These are phyloP conservation scores for Lathyrus oleraceus DNA, from an alignment of 306 rosid species.

Conservation along the genomic window DNA sequence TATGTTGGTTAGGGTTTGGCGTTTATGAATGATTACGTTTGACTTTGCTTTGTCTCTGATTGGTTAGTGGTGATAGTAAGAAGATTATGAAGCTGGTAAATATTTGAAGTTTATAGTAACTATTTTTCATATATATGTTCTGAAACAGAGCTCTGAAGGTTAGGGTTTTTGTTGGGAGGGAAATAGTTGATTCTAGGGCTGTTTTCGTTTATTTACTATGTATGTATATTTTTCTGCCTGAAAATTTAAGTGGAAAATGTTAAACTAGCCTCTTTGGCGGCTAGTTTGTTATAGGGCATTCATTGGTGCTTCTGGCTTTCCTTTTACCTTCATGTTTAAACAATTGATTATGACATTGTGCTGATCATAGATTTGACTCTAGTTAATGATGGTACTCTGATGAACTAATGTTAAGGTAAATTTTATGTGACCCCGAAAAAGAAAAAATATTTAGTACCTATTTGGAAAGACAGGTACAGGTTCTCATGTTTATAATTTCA, in stretches of 20 bases:
- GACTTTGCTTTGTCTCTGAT: slow-evolving; percentile 19
- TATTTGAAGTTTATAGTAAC: background rate
- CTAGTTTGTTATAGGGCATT: slow-evolving; percentile 26
- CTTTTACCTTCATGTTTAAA: background rate
- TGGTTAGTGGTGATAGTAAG: slow-evolving; percentile 33
- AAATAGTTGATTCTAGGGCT: slow-evolving; percentile 14
- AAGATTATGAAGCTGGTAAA: slow-evolving; percentile 9
- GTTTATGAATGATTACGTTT: background rate
- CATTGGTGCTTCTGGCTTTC: background rate
- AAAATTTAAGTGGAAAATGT: slow-evolving; percentile 24
- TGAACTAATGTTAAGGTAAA: background rate
- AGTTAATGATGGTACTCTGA: background rate
- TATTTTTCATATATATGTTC: slow-evolving; percentile 2
- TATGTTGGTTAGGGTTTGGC: slow-evolving; percentile 36
- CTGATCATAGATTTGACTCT: slow-evolving; percentile 10
- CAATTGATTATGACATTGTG: slow-evolving; percentile 26
- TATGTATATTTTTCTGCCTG: background rate
- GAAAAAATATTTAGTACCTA: background rate
- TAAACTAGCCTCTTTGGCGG: slow-evolving; percentile 19
- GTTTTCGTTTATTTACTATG: background rate
- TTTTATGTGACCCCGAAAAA: background rate
- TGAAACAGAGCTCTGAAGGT: slow-evolving; percentile 16
- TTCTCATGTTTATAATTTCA: slow-evolving; percentile 3
- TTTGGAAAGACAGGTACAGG: slow-evolving; percentile 16
- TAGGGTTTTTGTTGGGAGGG: slow-evolving; percentile 31